Evolutionary conservation across 306 rosid species (phyloP).

Genomic region (Castanea crenata): DNA sequence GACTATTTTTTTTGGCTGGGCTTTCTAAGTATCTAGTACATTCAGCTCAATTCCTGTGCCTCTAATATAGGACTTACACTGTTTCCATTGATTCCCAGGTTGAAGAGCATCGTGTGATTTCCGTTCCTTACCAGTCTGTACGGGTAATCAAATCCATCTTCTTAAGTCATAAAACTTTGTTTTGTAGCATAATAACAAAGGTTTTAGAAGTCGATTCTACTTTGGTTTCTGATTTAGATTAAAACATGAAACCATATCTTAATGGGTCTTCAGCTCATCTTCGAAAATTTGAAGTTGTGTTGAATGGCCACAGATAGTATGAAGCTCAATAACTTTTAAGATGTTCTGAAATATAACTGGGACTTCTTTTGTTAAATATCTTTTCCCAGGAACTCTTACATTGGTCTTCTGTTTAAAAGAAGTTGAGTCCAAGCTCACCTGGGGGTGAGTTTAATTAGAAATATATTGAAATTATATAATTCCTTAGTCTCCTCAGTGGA

Average conservation of each 20-base stretch:
- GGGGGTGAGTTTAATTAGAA: neutral
- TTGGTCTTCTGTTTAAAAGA: neutral
- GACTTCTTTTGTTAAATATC: neutral
- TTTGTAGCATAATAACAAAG: neutral
- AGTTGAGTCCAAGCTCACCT: neutral
- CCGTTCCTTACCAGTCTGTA: conserved; percentile 78
- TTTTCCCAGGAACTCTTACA: neutral
- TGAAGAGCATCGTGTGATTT: conserved; percentile 79
- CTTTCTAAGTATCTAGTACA: conserved; percentile 3
- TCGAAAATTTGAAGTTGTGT: neutral
- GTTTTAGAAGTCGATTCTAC: conserved; percentile 3
- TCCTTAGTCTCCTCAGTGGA: too few relatives aligned
- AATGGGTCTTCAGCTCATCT: neutral
- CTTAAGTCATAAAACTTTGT: neutral
- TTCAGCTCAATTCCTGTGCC: conserved; percentile 5
- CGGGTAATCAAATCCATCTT: conserved; percentile 43
- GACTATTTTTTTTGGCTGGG: neutral
- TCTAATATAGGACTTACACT: conserved; percentile 21
- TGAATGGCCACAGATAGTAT: conserved; percentile 7
- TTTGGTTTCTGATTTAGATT: too few relatives aligned
- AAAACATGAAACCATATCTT: conserved; percentile 1
- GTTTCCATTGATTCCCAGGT: conserved; percentile 52
- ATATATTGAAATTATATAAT: neutral
- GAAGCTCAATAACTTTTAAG: neutral
- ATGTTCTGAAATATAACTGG: neutral